Conservation (phyloP, 2,329 filamentous ascomycete species). For the Exophiala dermatitidis region DNA sequence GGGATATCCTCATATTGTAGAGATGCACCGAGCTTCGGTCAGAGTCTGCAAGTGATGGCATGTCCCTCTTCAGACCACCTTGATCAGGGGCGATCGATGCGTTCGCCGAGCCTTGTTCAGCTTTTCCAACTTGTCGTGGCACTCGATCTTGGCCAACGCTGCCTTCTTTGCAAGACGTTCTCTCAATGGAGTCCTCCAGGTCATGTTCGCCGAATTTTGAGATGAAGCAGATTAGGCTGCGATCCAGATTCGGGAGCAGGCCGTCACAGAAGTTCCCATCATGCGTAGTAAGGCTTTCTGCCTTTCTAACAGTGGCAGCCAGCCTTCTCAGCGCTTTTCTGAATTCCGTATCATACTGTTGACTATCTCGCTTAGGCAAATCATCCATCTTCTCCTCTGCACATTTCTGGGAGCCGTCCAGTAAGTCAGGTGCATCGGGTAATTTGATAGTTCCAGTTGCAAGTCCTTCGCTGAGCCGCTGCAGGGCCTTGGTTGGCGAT, state of each 20-base stretch:
- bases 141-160: no score
- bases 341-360: neutral
- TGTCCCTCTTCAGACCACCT: conserved; percentile 3
- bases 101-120: neutral
- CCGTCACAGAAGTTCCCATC: conserved; percentile 9
- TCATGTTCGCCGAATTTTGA: conserved; percentile 10
- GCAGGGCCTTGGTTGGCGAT: conserved; percentile 10
- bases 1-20: conserved; percentile 28
- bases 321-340: conserved; percentile 2
- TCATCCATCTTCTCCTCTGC: neutral
- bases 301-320: conserved; percentile 2
- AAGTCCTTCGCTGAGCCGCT: conserved; percentile 7
- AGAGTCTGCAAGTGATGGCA: conserved; percentile 8
- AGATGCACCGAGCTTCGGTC: conserved; percentile 25
- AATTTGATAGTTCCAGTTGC: conserved; percentile 13
- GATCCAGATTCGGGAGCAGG: conserved; percentile 19
- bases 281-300: conserved; percentile 2
- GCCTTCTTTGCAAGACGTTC: neutral
- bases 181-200: neutral
- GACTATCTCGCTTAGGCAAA: neutral
- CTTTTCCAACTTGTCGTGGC: neutral
- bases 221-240: conserved; percentile 18
- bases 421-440: neutral
- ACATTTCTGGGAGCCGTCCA: neutral
- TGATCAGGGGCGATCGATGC: neutral